Base-by-base conservation (phyloP, 148 eudicot species). In the Fagopyrum homotropicum region DNA sequence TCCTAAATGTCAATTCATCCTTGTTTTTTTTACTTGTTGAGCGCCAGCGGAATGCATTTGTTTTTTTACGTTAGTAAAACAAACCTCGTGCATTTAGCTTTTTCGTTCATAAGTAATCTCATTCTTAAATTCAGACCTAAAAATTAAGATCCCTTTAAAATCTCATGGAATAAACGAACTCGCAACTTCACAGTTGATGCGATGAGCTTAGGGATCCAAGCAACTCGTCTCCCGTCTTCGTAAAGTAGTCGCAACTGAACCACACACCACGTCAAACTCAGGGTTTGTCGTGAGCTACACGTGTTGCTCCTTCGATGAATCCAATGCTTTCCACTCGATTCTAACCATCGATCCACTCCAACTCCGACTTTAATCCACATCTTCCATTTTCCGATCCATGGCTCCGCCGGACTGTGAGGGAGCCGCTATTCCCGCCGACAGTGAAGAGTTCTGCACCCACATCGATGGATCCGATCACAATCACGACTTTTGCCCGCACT, bases 401-500 rank as follows among this genome's bases (percentile, higher is more conserved):
- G 60, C 61, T 6, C 75, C 54, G 75, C 16, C 56, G 6, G 29
- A 7, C 44, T n/a, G 10, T 12, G 75, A 72, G 40, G 74, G 74
- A 45, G 75, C 75, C 44, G 64, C 22, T 16, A 73, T n/a, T 46
- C 17, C 45, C 12, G 29, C 59, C 43, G 60, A 63, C 19, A 45
- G 46, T 0, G 71, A 43, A 9, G 19, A 1, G 45, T 43, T 66
- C 46, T 66, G 71, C 71, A 29, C 43, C 71, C 71, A 66, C 71
- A 8, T 43, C 47, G 10, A 66, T 43, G 71, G 71, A 14, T 66
- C 47, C 46, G 71, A 43, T 66, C 2, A 4, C 12, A 14, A 40
- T 47, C 74, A 72, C 74, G 19, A 46, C 55, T 54, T 30, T 44
- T 89, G 91, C 52, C 78, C 81, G 69, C 84, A 89, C 83, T 87